Conservation (phyloP, 768 basidiomycete species). For the Naganishia vishniacii region DNA sequence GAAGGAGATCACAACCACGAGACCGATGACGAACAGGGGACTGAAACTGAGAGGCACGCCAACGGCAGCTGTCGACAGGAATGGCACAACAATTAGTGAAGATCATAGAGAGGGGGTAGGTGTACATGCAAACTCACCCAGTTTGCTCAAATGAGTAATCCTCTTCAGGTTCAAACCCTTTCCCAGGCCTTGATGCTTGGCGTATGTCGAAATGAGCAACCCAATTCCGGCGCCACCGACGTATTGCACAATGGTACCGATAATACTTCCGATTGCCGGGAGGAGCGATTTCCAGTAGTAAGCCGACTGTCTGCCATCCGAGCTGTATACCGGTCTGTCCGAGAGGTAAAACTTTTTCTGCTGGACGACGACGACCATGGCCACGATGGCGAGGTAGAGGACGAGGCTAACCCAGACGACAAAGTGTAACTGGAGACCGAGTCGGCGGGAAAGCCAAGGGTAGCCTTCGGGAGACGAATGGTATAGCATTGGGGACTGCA, state of each 20-base stretch:
- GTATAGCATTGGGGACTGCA: slow-evolving; percentile 16
- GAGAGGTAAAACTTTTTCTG: slow-evolving; percentile 1
- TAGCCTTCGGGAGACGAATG: slow-evolving; percentile 13
- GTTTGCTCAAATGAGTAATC: neutral
- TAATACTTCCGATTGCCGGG: neutral
- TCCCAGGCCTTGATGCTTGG: slow-evolving; percentile 11
- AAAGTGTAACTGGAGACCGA: neutral
- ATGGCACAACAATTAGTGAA: too few species aligned
- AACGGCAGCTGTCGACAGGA: neutral
- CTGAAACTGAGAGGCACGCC: neutral
- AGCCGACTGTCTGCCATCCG: neutral
- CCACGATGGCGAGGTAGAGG: slow-evolving; percentile 6
- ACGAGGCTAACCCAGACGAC: slow-evolving; percentile 1
- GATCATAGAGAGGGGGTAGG: too few species aligned
- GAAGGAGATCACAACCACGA: neutral
- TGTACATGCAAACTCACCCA: neutral
- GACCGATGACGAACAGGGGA: neutral
- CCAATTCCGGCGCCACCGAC: slow-evolving; percentile 4
- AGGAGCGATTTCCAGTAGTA: slow-evolving; percentile 17
- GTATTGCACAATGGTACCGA: slow-evolving; percentile 8
- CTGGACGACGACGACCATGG: slow-evolving; percentile 15
- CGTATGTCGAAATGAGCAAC: slow-evolving; percentile 11
- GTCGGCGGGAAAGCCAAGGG: slow-evolving; percentile 13
- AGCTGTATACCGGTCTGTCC: slow-evolving; percentile 2
- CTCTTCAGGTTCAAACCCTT: slow-evolving; percentile 7